Percentiles rank a stretch among this genome's conserved stretches.
Conservation (phyloP, 179 eudicot species). For the Carnegiea gigantea region DNA sequence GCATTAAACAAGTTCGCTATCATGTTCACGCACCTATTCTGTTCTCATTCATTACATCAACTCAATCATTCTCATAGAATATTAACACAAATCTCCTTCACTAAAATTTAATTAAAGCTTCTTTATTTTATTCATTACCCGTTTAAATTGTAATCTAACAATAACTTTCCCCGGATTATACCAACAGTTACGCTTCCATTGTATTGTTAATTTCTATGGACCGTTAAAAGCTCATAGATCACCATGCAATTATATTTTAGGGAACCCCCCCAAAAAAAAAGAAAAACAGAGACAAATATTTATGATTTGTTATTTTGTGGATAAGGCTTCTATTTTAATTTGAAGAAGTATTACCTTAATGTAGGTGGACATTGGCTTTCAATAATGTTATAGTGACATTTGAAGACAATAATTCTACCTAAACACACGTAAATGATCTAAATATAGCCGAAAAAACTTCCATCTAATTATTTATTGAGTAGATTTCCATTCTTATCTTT, state of each 20-base stretch:
- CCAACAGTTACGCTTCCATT: slow-evolving; percentile 3
- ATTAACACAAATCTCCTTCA: not conserved
- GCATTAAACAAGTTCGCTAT: slow-evolving; percentile 44
- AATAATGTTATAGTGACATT: not conserved
- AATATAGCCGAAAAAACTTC: no score
- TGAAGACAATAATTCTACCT: not conserved
- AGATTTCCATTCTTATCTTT: not conserved
- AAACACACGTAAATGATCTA: no score
- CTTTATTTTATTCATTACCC: not conserved
- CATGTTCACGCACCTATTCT: slow-evolving; percentile 46
- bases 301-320: not conserved
- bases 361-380: no score
- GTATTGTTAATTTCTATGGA: not conserved
- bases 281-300: not conserved
- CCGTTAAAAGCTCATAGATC: not conserved
- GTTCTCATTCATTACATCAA: not conserved
- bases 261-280: not conserved
- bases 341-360: no score
- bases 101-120: not conserved
- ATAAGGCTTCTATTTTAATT: not conserved
- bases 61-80: not conserved
- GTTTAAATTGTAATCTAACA: not conserved
- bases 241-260: not conserved
- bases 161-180: slow-evolving; percentile 1
- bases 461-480: not conserved